These are phyloP conservation scores for Sporobolomyces roseus DNA, from an alignment of 768 basidiomycete species.

Conservation along the genomic window DNA sequence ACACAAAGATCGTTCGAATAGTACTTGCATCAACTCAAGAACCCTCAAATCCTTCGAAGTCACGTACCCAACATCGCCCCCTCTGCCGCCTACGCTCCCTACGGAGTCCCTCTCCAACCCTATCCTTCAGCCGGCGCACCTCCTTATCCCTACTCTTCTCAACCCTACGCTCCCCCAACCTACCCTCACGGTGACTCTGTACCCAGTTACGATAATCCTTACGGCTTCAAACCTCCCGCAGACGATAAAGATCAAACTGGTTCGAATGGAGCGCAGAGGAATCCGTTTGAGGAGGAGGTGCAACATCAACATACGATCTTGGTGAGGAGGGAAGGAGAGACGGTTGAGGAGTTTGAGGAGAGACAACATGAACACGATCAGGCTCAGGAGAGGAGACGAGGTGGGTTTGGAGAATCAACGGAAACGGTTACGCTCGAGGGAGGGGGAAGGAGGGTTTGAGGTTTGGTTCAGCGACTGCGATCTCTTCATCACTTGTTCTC, in stretches of 20 bases:
- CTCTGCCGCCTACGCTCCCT: constrained; percentile 25
- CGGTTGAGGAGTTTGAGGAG: constrained; percentile 28
- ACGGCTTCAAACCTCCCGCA: constrained; percentile 2
- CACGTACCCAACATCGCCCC: constrained; percentile 17
- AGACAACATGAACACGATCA: constrained; percentile 25
- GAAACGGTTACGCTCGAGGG: constrained; percentile 36
- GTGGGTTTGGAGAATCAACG: constrained; percentile 16
- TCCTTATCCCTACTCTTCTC: neutral
- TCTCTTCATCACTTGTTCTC: too few relatives aligned
- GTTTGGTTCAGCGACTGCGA: neutral
- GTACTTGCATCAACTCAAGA: constrained; percentile 37
- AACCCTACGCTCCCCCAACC: constrained; percentile 7
- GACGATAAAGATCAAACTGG: neutral
- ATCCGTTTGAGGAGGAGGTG: constrained; percentile 29
- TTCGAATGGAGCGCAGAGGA: neutral
- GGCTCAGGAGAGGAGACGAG: neutral
- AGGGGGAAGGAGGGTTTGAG: constrained; percentile 9
- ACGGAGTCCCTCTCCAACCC: constrained; percentile 9
- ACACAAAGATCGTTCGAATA: too few relatives aligned
- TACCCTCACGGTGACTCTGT: neutral
- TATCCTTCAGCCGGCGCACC: constrained; percentile 21
- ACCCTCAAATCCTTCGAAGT: constrained; percentile 27
- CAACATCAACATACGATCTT: constrained; percentile 2
- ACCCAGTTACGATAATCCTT: constrained; percentile 31
- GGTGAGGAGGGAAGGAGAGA: constrained; percentile 14